Evolutionary conservation across 495 filamentous ascomycete species (phyloP).

Genomic region (Baudoinia panamericana): DNA sequence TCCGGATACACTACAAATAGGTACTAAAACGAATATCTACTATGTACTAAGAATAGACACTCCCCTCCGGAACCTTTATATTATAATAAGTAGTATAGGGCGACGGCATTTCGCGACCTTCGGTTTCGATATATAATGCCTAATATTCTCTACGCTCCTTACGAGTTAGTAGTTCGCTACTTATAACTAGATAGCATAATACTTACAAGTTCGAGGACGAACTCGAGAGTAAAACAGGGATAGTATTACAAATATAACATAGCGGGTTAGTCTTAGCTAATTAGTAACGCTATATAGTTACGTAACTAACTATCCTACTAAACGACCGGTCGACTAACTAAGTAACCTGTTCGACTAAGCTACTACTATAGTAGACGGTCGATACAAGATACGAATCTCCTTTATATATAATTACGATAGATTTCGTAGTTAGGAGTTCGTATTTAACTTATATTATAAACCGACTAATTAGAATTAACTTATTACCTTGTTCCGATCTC

Average conservation of each 20-base stretch:
- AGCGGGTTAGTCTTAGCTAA: no score
- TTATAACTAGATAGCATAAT: not conserved
- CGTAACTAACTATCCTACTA: no score
- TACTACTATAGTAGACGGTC: no score
- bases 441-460: no score
- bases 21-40: not conserved
- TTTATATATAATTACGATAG: no score
- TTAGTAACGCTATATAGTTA: no score
- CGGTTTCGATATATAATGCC: not conserved
- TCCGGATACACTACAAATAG: not conserved
- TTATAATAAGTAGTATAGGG: not conserved
- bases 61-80: not conserved
- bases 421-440: no score
- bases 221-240: not conserved
- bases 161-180: not conserved
- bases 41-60: not conserved
- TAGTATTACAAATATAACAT: slow-evolving; percentile 1
- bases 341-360: no score
- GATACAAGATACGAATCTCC: no score
- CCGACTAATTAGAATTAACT: no score
- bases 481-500: no score
- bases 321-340: no score
- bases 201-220: not conserved
- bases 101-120: slow-evolving; percentile 1
- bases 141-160: not conserved